Base-by-base conservation (phyloP, 805 yeast species). In the Pichia occidentalis region DNA sequence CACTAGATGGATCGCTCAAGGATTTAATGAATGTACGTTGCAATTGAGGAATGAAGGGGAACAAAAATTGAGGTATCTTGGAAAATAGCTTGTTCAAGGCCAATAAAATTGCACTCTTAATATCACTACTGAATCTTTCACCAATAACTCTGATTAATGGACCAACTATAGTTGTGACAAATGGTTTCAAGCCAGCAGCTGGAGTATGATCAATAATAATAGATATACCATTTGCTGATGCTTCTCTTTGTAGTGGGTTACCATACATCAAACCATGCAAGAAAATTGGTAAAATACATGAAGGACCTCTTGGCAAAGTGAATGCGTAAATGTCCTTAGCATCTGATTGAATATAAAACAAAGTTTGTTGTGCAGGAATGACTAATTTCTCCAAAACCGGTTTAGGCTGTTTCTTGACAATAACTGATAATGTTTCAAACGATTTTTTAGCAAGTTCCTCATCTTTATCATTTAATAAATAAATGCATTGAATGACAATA, bases 81-180 rank as follows among this genome's bases (percentile, higher is more conserved):
- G 64, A 64, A 52, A 92, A 77, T 54, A 94, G 65, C 46, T 74
- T 74, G 54, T 82, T 83, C 59, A 94, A 71, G 1, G 97, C 95
- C 45, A 72, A 70, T 53, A 92, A 69, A 49, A 94, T 90, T n/a
- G 95, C 95, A 25, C 95, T 80, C 68, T 92, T 92, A 50, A 92
- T 85, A 49, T 87, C 95, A 44, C 95, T 73, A 13, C 80, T 74
- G 48, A 85, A 90, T 60, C 95, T 78, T 61, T 92, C 99, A 54
- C 99, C 98, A 55, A 90, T 85, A 40, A 90, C 95, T 70, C 99
- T 86, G 63, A 92, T 92, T 55, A 92, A 71, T 27, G 98, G 98
- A 64, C 99, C 99, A 20, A 96, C 88, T 46, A 94, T 85, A 20
- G 78, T 77, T 7, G 97, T 90, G 17, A 94, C 95, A 61, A 80